Conservation (phyloP, 2,329 filamentous ascomycete genomes). For the Paecilomyces variotii region DNA sequence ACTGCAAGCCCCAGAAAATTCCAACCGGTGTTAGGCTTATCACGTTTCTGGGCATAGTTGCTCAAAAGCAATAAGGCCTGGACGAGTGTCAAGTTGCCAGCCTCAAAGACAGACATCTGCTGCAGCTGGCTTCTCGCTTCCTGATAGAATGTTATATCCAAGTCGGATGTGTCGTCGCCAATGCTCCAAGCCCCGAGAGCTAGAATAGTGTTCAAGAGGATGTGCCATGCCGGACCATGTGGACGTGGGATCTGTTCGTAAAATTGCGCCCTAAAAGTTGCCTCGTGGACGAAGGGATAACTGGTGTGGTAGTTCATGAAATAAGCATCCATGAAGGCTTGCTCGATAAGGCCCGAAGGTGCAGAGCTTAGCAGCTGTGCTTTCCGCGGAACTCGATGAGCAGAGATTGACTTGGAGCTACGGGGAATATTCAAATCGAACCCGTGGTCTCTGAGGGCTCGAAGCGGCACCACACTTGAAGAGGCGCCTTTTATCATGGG, state of each 20-base stretch:
- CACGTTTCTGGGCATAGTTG: slow-evolving; percentile 44
- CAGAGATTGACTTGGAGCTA: slow-evolving; percentile 15
- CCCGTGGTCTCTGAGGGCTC: slow-evolving; percentile 30
- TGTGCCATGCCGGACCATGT: slow-evolving; percentile 36
- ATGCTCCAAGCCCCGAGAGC: slow-evolving; percentile 40
- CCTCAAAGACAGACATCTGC: slow-evolving; percentile 40
- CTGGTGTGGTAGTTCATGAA: slow-evolving; percentile 40
- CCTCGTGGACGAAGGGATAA: slow-evolving; percentile 43
- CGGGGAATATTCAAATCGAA: slow-evolving; percentile 31
- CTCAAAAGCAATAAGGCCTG: slow-evolving; percentile 41
- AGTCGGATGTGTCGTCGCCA: slow-evolving; percentile 31
- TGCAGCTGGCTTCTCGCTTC: slow-evolving; percentile 40
- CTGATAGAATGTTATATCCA: slow-evolving; percentile 40
- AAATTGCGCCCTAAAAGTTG: slow-evolving; percentile 41
- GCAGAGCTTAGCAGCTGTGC: slow-evolving; percentile 30
- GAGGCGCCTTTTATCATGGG: slow-evolving; percentile 20
- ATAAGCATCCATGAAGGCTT: slow-evolving; percentile 38
- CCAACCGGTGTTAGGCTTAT: slow-evolving; percentile 45
- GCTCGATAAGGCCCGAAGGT: slow-evolving; percentile 30
- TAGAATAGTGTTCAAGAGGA: slow-evolving; percentile 38
- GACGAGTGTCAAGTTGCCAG: slow-evolving; percentile 42
- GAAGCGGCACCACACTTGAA: slow-evolving; percentile 32
- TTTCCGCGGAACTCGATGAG: slow-evolving; percentile 25
- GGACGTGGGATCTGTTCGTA: slow-evolving; percentile 36
- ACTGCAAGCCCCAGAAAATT: slow-evolving; percentile 43